Base-by-base conservation (phyloP, 176 grass and related monocot genomes). In the Rhipidocladum racemiflorum region DNA sequence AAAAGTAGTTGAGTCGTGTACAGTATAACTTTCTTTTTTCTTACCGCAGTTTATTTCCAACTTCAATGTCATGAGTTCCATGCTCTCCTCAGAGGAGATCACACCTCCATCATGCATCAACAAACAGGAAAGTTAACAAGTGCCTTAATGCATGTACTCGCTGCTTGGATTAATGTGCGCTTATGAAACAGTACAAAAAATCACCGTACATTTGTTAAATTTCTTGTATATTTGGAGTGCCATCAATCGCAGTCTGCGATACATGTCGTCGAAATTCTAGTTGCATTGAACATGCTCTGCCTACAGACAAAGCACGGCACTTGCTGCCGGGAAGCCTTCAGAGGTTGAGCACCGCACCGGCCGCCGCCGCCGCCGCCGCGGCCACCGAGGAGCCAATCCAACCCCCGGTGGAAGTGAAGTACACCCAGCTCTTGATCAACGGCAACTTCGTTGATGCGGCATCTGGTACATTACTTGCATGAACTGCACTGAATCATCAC, bases 401-500 rank as follows among this genome's bases (percentile, higher is more conserved):
- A 21, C 89, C 96, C 1, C 63, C 89, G 2, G 96, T 98, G 84
- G 85, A 93, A 81, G 82, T 93, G n/a, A 95, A 89, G 39, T 53
- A 95, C 83, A 93, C 84, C 16, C 80, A 91, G 86, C 96, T 95
- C 68, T 54, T 98, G 70, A 98, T 98, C 76, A 78, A 98, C 70
- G 92, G 96, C 30, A 74, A 91, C 50, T 98, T 98, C 68, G 89
- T 95, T 39, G 96, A 95, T n/a, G 74, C 96, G 0, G 96, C 87
- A 40, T 98, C 95, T 46, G 95, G 95, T 95, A 71, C 27, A 44
- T 18, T 1, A 23, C 1, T 29, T 36, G n/a, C 14, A 8, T 9
- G 21, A 61, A 9, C 68, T 13, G 21, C 32, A 39, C 49, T 56
- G 72, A 42, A 4, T 28, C 53, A 30, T 21, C 49, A 15, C 28